phyloP scores from a whole-genome alignment of 2,329 filamentous ascomycete species.

The Xylaria multiplex region DNA sequence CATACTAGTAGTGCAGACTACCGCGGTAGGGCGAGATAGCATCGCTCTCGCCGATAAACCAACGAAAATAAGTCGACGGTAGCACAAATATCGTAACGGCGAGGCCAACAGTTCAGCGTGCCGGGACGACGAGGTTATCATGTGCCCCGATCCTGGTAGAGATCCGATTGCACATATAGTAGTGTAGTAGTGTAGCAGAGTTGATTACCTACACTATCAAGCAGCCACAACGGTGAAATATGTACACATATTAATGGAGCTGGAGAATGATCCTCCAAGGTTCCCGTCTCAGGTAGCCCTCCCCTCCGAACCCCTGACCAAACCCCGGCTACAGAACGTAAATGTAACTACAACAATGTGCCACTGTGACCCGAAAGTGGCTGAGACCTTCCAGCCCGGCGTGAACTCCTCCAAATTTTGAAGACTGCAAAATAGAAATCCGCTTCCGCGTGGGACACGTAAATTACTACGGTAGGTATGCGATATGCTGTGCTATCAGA shows the following conservation, averaged over 20 bases:
- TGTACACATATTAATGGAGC: not conserved
- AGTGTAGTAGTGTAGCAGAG: not conserved
- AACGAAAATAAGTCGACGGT: conserved; percentile 10
- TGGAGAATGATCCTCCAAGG: not conserved
- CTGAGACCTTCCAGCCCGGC: conserved; percentile 24
- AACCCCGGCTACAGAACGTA: conserved; percentile 1
- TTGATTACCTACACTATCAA: conserved; percentile 16
- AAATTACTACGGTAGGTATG: not conserved
- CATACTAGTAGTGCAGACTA: conserved; percentile 5
- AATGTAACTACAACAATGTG: conserved; percentile 2
- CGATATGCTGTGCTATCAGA: not conserved
- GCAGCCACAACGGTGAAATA: conserved; percentile 9
- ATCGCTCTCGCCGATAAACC: conserved; percentile 18
- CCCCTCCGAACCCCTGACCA: not conserved
- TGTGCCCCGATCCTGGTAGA: not conserved
- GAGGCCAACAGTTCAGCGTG: conserved; percentile 5
- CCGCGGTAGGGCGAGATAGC: not conserved
- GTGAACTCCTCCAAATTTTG: conserved; percentile 4
- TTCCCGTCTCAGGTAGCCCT: not conserved
- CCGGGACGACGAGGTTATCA: not conserved
- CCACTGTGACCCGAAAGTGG: conserved; percentile 24
- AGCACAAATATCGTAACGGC: conserved; percentile 23
- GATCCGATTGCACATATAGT: not conserved
- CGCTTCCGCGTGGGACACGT: not conserved
- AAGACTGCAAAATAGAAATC: not conserved